Evolutionary conservation across 1,284 basidiomycete genomes (phyloP), one percentile per base, ranked within the genome.

Genomic region (Quambalaria eucalypti): DNA sequence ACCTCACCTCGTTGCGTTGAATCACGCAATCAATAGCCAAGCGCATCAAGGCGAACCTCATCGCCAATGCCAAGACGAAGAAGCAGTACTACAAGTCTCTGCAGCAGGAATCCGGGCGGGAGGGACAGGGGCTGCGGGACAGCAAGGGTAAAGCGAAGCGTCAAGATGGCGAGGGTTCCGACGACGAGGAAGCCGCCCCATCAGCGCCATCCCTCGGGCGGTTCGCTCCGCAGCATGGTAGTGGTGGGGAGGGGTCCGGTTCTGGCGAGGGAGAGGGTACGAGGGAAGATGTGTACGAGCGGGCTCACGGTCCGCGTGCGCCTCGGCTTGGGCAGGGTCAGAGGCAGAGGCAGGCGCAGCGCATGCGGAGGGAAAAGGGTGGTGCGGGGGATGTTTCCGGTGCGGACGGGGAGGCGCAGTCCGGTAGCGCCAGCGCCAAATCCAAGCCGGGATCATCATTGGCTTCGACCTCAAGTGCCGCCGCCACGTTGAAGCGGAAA

Each of bases 1-100:
- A n/a, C n/a, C n/a, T n/a, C 7, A 6, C 42, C 19, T 25, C 19
- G n/a, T 9, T 12, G 6, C 42, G 5, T 12, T 46, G 12, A n/a
- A n/a, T 21, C 42, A 14, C 21, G 42, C 7, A 14, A 21, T 21
- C 36, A 39, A 39, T 68, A 79, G 80, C 79, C 26, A 77, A 79
- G 51, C 79, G 79, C 62, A 78, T 80, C 68, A 81, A 81, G 62
- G 77, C 78, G 19, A 77, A 78, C 30, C 69, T 81, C 51, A 81
- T 81, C 57, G 71, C 77, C 61, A 78, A 79, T 48, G 80, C 80
- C 31, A 80, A 79, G 65, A 73, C 79, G 53, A 81, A 81, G 71
- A 77, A 78, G 62, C 71, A 73, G 19, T 81, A 77, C 62, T 79
- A 77, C 52, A 79, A 78, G 66, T 74, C 78, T 52, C 71, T 80